phyloP scores from a whole-genome alignment of 768 basidiomycete genomes.

The Strobilomyces dryophilus region DNA sequence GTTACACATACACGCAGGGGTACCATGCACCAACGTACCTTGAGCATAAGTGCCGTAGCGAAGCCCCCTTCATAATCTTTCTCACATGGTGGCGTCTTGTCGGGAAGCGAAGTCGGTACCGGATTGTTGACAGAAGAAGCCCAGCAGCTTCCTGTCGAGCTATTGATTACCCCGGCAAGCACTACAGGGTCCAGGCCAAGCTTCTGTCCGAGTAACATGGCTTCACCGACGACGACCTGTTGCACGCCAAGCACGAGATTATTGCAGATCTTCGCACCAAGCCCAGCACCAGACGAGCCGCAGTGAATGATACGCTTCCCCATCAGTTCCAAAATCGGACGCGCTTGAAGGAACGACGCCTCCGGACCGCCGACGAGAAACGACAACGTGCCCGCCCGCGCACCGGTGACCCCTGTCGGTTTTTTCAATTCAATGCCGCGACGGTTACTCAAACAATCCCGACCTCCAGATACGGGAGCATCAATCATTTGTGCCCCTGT shows the following conservation, averaged over 20 bases:
- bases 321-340: slow-evolving; percentile 66
- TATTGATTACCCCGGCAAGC: slow-evolving; percentile 82
- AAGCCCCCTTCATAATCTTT: slow-evolving; percentile 84
- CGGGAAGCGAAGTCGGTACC: slow-evolving; percentile 67
- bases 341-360: slow-evolving; percentile 50
- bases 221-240: slow-evolving; percentile 84
- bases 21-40: slow-evolving; percentile 40
- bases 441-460: slow-evolving; percentile 19
- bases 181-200: slow-evolving; percentile 76
- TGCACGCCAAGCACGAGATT: slow-evolving; percentile 76
- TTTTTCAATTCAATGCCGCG: slow-evolving; percentile 3
- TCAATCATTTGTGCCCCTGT: slow-evolving; percentile 79
- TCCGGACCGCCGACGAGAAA: slow-evolving; percentile 87
- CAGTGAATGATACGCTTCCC: slow-evolving; percentile 81
- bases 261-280: slow-evolving; percentile 90
- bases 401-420: slow-evolving; percentile 71
- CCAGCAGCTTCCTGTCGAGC: slow-evolving; percentile 81
- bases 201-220: slow-evolving; percentile 81
- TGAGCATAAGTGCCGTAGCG: slow-evolving; percentile 78
- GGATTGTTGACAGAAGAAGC: slow-evolving; percentile 85
- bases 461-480: slow-evolving; percentile 92
- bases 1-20: slow-evolving; percentile 4
- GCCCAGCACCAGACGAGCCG: slow-evolving; percentile 74
- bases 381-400: slow-evolving; percentile 80
- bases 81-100: slow-evolving; percentile 76